These are phyloP conservation scores for Colletotrichum plurivorum DNA, from an alignment of 2,329 filamentous ascomycete species.

Conservation along the genomic window DNA sequence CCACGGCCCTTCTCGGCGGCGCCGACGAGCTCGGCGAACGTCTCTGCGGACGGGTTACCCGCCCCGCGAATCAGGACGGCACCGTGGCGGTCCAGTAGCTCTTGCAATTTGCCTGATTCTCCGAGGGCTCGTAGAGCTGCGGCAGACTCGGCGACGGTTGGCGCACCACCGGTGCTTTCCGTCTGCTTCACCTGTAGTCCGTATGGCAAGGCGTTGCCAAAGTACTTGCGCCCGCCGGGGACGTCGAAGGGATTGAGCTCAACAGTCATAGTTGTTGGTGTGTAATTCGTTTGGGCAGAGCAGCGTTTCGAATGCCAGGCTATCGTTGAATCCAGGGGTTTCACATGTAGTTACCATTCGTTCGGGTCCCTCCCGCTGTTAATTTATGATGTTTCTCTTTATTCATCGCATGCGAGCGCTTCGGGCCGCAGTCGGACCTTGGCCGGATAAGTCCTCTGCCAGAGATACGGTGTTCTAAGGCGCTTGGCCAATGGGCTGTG, in stretches of 20 bases:
- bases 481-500: not conserved
- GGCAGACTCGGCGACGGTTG: conserved; percentile 22
- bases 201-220: conserved; percentile 30
- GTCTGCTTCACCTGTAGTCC: conserved; percentile 30
- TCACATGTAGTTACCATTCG: too few relatives aligned
- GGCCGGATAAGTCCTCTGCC: not conserved
- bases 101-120: conserved; percentile 36
- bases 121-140: conserved; percentile 24
- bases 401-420: not conserved
- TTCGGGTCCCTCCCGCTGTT: not conserved
- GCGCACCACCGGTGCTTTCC: not conserved
- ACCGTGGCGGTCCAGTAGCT: conserved; percentile 32
- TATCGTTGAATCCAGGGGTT: too few relatives aligned
- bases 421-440: conserved; percentile 15
- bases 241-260: conserved; percentile 35
- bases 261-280: conserved; percentile 16
- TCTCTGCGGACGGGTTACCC: conserved; percentile 37
- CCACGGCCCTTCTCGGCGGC: conserved; percentile 36
- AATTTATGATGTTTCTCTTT: not conserved
- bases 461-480: not conserved
- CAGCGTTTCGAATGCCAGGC: too few relatives aligned
- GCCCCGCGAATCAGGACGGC: conserved; percentile 38
- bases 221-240: conserved; percentile 36
- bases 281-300: not conserved
- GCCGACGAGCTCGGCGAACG: conserved; percentile 41